Base-by-base conservation (phyloP, 768 basidiomycete genomes). In the Rhodotorula graminis region DNA sequence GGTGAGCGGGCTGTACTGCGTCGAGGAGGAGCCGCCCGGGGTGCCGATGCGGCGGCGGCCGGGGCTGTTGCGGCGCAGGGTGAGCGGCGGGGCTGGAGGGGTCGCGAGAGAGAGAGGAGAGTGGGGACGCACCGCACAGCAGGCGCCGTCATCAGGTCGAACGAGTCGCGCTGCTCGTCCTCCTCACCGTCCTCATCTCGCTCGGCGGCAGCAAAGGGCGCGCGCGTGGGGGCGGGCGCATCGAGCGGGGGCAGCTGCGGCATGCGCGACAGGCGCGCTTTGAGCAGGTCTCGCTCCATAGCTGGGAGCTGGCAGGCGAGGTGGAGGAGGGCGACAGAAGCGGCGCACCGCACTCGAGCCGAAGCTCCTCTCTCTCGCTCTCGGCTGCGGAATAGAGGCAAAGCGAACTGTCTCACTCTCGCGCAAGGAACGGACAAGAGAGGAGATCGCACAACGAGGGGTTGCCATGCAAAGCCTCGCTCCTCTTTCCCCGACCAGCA, bases 231-330 rank as follows among this genome's bases (percentile, higher is more conserved):
- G 50, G 42, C 57, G 62, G 66, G 77, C 42, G 60, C 75, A 14
- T 57, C 78, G 52, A 81, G 70, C 4, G 81, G 78, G 23, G 85
- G 86, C n/a, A 88, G 75, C 25, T 80, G 79, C 12, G 91, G 91
- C n/a, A 93, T 81, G 77, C 88, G 91, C 9, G 89, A 84, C 52
- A 92, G 83, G 53, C 90, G 85, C 6, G 90, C 87, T 73, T 86
- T 86, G 70, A 95, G 84, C 18, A 92, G 87, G 72, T 90, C 90
- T 67, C 90, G 89, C 79, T 88, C 87, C 10, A 93, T 75, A 87
- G 82, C 23, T 23, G 90, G 89, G 44, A 14, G 44, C 44, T 12
- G 44, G 11, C 44, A 46, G 44, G 44, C 2, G 91, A 90, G 33
- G 46, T 21, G 16, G n/a, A 15, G 15, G 52, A 31, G 56, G 19